A percentile compares a stretch with the other conserved stretches of the same genome.
Conservation (phyloP, 805 yeast genomes). For the Candida nemodendra region DNA sequence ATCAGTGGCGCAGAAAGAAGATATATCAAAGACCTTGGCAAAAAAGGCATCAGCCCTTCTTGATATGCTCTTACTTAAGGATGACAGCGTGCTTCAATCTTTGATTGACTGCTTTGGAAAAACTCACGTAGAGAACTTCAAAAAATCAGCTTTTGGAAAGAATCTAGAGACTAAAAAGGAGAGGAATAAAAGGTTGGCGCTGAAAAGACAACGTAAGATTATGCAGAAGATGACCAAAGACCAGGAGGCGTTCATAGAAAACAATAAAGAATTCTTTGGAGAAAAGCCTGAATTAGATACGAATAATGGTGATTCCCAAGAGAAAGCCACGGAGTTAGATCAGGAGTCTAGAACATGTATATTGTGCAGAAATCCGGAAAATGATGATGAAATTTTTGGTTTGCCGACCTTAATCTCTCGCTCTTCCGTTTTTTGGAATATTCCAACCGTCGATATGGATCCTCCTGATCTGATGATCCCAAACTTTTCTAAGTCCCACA, state of each 20-base stretch:
- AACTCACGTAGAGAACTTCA: constrained; percentile 48
- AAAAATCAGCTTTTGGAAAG: constrained; percentile 42
- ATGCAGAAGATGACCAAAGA: constrained; percentile 61
- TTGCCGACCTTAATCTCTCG: constrained; percentile 50
- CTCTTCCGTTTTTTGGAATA: constrained; percentile 49
- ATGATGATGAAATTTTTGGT: constrained; percentile 49
- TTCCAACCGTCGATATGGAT: constrained; percentile 36
- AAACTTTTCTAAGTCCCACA: constrained; percentile 9
- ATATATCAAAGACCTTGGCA: constrained; percentile 46
- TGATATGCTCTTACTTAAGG: constrained; percentile 48
- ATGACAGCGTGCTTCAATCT: constrained; percentile 48
- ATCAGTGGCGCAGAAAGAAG: constrained; percentile 45
- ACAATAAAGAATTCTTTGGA: constrained; percentile 34
- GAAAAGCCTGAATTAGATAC: constrained; percentile 9
- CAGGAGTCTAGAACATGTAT: constrained; percentile 44
- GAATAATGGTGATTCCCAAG: constrained; percentile 20
- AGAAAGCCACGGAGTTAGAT: constrained; percentile 15
- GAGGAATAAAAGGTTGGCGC: constrained; percentile 54
- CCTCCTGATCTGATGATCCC: constrained; percentile 28
- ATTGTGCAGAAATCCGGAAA: constrained; percentile 55
- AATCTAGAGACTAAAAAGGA: constrained; percentile 54
- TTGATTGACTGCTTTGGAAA: constrained; percentile 58
- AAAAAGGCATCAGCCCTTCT: constrained; percentile 58
- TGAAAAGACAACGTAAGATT: constrained; percentile 59
- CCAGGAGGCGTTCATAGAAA: constrained; percentile 41